phyloP scores from a whole-genome alignment of 129 eudicot species.

The Tagetes erecta region DNA sequence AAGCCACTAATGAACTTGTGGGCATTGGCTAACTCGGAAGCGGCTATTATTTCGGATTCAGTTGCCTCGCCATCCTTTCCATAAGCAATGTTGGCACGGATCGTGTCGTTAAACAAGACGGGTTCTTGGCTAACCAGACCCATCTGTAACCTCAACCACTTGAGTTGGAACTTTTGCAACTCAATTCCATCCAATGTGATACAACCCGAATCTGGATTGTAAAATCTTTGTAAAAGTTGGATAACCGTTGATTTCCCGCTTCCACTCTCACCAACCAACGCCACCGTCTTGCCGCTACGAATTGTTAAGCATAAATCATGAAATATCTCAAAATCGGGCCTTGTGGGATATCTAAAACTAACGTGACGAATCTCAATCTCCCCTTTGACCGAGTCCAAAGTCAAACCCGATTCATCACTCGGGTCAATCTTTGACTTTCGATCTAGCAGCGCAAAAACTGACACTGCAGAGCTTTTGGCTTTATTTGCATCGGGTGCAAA shows the following conservation, averaged over 20 bases:
- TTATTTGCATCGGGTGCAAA: conserved; percentile 28
- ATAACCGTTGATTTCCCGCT: conserved; percentile 37
- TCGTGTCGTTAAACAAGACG: conserved; percentile 36
- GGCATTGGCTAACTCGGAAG: conserved; percentile 57
- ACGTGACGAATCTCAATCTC: conserved; percentile 29
- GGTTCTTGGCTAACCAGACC: conserved; percentile 45
- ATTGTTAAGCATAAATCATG: conserved; percentile 30
- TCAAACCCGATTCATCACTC: conserved; percentile 28
- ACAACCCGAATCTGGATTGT: conserved; percentile 32
- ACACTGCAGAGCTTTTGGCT: conserved; percentile 28
- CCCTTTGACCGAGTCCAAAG: conserved; percentile 27
- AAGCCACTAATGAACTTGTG: conserved; percentile 64
- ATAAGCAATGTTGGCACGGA: conserved; percentile 37
- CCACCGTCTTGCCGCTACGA: conserved; percentile 34
- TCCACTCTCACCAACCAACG: conserved; percentile 42
- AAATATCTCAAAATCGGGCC: conserved; percentile 31
- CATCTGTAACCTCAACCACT: conserved; percentile 39
- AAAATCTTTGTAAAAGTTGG: conserved; percentile 33
- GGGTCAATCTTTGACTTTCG: conserved; percentile 31
- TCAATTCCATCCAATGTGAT: conserved; percentile 29
- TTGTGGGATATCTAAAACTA: conserved; percentile 29
- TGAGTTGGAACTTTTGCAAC: conserved; percentile 23
- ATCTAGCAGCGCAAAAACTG: conserved; percentile 35
- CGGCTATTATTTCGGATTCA: conserved; percentile 30
- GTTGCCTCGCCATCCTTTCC: conserved; percentile 38